Base-by-base conservation (phyloP, 257 asterid genomes). In the Fraxinus cuspidata region DNA sequence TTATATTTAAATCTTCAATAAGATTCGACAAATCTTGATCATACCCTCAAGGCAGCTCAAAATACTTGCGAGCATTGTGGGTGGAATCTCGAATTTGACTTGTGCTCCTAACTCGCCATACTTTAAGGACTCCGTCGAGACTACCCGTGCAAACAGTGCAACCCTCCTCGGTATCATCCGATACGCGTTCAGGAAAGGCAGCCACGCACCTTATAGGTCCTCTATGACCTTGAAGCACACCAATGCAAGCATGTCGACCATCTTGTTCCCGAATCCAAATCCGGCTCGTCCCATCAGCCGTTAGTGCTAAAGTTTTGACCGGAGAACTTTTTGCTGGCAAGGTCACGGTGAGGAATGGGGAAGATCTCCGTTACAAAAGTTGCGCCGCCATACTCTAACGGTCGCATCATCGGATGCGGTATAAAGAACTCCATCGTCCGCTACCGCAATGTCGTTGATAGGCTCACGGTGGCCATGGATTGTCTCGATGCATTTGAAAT, bases 401-500 rank as follows among this genome's bases (percentile, higher is more conserved):
- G 96, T 88, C 80, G 97, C 97, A 53, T 94, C 99, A 53, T 94
- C 97, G 2, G 97, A 92, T 66, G 96, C 97, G 1, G 97, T 94
- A 84, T 90, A 94, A 63, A 92, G 92, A 0, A 90, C 94, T 21
- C 99, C 99, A 71, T 91, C 99, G 38, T 91, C 97, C 10, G 96
- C 89, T 25, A 91, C 85, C 34, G 80, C 92, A 72, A 94, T 83
- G 76, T 92, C 89, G 73, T 94, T 94, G 84, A 94, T 74, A 12
- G 97, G 96, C 73, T 91, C 97, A 5, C 83, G 82, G 83, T 94
- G 99, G 66, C 98, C 99, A 37, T 86, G 96, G 87, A 94, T 89
- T 15, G 99, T 94, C 84, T 94, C 99, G 3, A 94, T 90, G 92
- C 98, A 94, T 71, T 86, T 92, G 82, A 88, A 88, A 58, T 94